Percentiles rank a stretch among this genome's conserved stretches.
These are phyloP conservation scores for Zygoascus meyerae DNA, from an alignment of 1,139 yeast species.

Conservation along the genomic window DNA sequence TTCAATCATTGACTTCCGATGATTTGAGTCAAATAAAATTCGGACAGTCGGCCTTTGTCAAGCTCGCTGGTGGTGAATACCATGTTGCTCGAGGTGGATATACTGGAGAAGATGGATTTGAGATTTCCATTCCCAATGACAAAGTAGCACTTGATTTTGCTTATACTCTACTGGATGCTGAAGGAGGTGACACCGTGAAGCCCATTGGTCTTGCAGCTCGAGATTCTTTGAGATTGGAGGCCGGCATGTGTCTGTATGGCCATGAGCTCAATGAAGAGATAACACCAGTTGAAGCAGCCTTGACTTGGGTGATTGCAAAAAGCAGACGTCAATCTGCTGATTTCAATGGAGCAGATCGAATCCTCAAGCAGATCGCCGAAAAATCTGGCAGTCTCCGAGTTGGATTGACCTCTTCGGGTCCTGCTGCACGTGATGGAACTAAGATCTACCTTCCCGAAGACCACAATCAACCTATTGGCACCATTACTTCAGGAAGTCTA, in stretches of 20 bases:
- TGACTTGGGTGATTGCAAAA: constrained; percentile 87
- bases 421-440: constrained; percentile 87
- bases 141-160: constrained; percentile 59
- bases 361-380: constrained; percentile 63
- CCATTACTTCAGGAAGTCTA: constrained; percentile 82
- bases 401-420: constrained; percentile 72
- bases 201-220: constrained; percentile 97
- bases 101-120: constrained; percentile 98
- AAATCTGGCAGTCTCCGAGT: constrained; percentile 59
- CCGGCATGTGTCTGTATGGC: constrained; percentile 97
- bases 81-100: constrained; percentile 93
- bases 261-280: constrained; percentile 77
- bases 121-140: constrained; percentile 67
- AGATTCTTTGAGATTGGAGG: constrained; percentile 90
- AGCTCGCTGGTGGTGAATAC: constrained; percentile 42
- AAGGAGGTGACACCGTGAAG: constrained; percentile 39
- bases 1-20: constrained; percentile 63
- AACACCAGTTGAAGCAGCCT: constrained; percentile 84
- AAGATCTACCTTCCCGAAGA: constrained; percentile 53
- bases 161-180: constrained; percentile 50
- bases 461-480: constrained; percentile 55
- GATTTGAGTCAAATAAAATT: constrained; percentile 61
- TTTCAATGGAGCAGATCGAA: constrained; percentile 76
- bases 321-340: constrained; percentile 53
- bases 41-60: constrained; percentile 61